Evolutionary conservation across 306 rosid species (phyloP).

Genomic region (Urtica urens): DNA sequence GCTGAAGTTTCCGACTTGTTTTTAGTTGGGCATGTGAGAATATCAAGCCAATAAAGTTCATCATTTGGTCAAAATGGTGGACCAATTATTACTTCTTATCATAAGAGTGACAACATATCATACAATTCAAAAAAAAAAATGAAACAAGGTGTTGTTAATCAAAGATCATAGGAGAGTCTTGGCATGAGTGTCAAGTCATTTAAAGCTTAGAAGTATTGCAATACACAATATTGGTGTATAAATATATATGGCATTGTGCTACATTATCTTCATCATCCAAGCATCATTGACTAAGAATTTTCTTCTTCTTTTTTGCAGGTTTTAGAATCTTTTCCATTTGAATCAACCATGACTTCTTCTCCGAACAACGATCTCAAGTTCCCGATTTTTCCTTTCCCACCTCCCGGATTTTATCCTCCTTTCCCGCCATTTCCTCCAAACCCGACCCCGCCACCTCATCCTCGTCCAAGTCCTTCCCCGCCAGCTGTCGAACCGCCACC

Average conservation of each 20-base stretch:
- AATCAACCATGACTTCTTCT: slow-evolving; percentile 7
- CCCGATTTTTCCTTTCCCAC: slow-evolving; percentile 12
- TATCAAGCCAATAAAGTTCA: background rate
- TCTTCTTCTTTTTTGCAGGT: background rate
- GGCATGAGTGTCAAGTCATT: slow-evolving; percentile 17
- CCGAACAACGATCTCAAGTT: slow-evolving; percentile 4
- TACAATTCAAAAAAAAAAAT: background rate
- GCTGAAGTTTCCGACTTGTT: background rate
- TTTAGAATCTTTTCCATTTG: background rate
- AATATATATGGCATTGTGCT: background rate
- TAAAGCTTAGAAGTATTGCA: slow-evolving; percentile 11
- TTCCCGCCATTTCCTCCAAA: slow-evolving; percentile 4
- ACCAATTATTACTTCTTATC: background rate
- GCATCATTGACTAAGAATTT: background rate
- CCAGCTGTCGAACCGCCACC: slow-evolving; percentile 17
- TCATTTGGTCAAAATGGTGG: background rate
- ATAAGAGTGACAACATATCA: background rate
- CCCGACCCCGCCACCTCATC: slow-evolving; percentile 1
- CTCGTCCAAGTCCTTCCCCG: slow-evolving; percentile 8
- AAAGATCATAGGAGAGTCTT: slow-evolving; percentile 15
- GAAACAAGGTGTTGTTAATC: background rate
- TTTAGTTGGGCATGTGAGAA: background rate
- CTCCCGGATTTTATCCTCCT: slow-evolving; percentile 8
- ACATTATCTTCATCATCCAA: background rate
- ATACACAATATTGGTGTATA: background rate